Conservation (phyloP, 192 early-diverging fungal species). For the Backusella morwellensis region DNA sequence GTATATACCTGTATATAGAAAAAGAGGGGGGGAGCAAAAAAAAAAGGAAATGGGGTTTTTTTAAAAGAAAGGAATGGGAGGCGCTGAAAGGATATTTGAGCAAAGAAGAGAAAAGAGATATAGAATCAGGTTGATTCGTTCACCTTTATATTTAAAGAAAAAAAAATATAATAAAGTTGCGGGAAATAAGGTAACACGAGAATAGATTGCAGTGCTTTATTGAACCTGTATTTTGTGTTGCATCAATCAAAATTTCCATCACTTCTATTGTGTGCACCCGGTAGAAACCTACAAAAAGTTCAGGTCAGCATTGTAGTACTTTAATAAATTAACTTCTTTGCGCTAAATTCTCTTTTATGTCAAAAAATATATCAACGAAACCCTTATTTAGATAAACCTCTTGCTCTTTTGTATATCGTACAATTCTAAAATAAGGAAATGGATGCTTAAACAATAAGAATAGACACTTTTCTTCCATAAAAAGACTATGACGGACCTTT, state of each 20-base stretch:
- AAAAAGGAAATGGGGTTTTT: not conserved
- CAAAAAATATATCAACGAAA: not conserved
- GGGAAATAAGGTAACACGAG: conserved; percentile 12
- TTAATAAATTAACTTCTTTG: conserved; percentile 8
- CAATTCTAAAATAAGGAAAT: not conserved
- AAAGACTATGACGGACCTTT: not conserved
- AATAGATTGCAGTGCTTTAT: conserved; percentile 22
- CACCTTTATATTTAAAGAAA: not conserved
- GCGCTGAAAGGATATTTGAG: not conserved
- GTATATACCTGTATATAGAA: conserved; percentile 7
- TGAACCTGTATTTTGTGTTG: conserved; percentile 6
- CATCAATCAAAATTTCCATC: not conserved
- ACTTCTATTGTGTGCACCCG: conserved; percentile 4
- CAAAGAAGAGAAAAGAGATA: not conserved
- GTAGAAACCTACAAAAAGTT: conserved; percentile 1
- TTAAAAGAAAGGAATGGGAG: conserved; percentile 11
- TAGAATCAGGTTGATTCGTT: not conserved
- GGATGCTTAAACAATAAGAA: not conserved
- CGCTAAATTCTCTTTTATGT: not conserved
- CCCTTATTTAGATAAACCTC: not conserved
- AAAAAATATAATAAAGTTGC: not conserved
- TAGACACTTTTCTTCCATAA: conserved; percentile 11
- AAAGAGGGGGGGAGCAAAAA: not conserved
- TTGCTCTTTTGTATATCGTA: not conserved
- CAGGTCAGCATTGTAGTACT: not conserved